These are phyloP conservation scores for Spirogloea muscicola DNA, from an alignment of 139 green algal genomes.

Conservation along the genomic window DNA sequence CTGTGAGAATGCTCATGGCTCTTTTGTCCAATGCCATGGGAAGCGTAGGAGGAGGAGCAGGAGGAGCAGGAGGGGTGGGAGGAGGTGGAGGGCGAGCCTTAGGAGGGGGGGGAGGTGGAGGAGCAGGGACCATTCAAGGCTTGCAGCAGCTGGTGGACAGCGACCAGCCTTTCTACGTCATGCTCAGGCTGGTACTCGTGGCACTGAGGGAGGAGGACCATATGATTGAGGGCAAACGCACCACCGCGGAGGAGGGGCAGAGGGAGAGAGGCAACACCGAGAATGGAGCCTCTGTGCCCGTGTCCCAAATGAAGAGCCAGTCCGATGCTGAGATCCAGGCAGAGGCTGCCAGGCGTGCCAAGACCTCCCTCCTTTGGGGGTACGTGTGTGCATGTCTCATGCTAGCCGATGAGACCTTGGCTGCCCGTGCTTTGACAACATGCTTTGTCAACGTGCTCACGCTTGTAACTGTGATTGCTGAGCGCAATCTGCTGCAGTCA, in stretches of 20 bases:
- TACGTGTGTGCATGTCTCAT: not conserved
- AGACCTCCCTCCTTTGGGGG: conserved; percentile 35
- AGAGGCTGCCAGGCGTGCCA: not conserved
- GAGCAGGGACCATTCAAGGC: not conserved
- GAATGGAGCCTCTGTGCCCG: no score
- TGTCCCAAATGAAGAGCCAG: no score
- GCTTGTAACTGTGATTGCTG: no score
- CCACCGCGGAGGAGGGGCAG: no score
- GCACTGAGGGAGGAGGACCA: conserved; percentile 27
- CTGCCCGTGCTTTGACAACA: no score
- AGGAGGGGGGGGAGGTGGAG: not conserved
- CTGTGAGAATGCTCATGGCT: conserved; percentile 26
- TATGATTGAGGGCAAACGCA: no score
- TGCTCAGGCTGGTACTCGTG: conserved; percentile 30
- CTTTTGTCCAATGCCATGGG: conserved; percentile 28
- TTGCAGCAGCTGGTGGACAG: conserved; percentile 30
- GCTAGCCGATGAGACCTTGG: no score
- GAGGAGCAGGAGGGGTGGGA: not conserved
- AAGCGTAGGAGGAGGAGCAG: not conserved
- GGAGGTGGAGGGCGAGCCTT: not conserved
- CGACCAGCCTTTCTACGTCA: conserved; percentile 33
- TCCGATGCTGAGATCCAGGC: no score
- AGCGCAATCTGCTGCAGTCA: no score
- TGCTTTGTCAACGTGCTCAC: no score
- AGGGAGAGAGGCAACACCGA: no score